These are phyloP conservation scores for Amauroascus verrucosus DNA, from an alignment of 2,329 filamentous ascomycete genomes.

Conservation along the genomic window DNA sequence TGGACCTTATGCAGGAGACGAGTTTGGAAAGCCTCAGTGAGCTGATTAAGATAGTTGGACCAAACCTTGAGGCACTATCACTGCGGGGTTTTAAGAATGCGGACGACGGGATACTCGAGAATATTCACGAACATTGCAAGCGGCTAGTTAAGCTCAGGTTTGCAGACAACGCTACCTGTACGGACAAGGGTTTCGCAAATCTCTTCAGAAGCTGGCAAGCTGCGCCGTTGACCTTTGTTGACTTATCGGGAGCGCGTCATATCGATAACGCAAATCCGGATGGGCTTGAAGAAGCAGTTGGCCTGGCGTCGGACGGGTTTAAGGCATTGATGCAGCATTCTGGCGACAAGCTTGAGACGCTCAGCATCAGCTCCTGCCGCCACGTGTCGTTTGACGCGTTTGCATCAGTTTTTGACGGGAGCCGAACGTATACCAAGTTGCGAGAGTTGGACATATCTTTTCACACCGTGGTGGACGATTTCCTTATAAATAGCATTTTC, in stretches of 20 bases:
- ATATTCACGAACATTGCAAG: constrained; percentile 60
- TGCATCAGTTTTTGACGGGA: constrained; percentile 57
- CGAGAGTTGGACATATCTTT: constrained; percentile 68
- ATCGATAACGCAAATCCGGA: constrained; percentile 61
- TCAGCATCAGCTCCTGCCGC: constrained; percentile 76
- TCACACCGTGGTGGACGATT: constrained; percentile 37
- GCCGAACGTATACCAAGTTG: constrained; percentile 44
- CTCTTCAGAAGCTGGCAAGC: constrained; percentile 73
- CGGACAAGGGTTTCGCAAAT: constrained; percentile 59
- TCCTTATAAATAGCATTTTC: constrained; percentile 37
- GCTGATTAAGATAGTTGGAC: constrained; percentile 54
- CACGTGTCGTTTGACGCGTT: constrained; percentile 67
- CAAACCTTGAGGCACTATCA: constrained; percentile 63
- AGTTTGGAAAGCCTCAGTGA: constrained; percentile 46
- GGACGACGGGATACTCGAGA: constrained; percentile 59
- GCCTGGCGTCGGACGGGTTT: constrained; percentile 67
- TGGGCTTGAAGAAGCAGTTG: constrained; percentile 47
- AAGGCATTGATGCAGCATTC: constrained; percentile 76
- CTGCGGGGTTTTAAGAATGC: constrained; percentile 57
- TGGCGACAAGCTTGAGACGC: constrained; percentile 50
- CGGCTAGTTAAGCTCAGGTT: constrained; percentile 68
- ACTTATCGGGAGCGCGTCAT: constrained; percentile 68
- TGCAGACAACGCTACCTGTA: constrained; percentile 63
- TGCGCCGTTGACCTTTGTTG: constrained; percentile 56
- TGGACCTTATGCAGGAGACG: constrained; percentile 51